These are phyloP conservation scores for Penicillium polonicum DNA, from an alignment of 2,329 filamentous ascomycete species.

Conservation along the genomic window DNA sequence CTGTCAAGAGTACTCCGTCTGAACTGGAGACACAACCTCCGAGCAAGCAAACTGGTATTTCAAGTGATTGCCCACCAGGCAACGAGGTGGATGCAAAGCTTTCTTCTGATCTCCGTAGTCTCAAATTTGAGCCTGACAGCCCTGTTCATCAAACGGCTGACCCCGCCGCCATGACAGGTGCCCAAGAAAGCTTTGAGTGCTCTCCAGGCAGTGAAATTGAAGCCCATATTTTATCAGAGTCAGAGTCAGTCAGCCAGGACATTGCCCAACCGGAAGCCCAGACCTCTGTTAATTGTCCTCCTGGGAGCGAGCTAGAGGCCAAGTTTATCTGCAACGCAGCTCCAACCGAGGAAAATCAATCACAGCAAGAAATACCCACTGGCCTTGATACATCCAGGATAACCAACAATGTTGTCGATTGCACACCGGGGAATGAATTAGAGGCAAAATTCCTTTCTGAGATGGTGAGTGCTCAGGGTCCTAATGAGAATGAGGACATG, in stretches of 20 bases:
- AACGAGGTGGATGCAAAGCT: slow-evolving; percentile 14
- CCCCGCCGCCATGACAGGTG: not conserved
- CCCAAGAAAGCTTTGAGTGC: slow-evolving; percentile 2
- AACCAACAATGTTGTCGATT: slow-evolving; percentile 4
- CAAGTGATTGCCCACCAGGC: slow-evolving; percentile 12
- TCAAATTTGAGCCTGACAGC: not conserved
- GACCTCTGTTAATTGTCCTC: slow-evolving; percentile 12
- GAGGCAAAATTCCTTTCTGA: slow-evolving; percentile 12
- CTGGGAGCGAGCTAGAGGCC: slow-evolving; percentile 19
- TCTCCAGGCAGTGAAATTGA: slow-evolving; percentile 13
- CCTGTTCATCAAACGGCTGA: not conserved
- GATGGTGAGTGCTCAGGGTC: not conserved
- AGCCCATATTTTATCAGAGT: slow-evolving; percentile 7
- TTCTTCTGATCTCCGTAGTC: not conserved
- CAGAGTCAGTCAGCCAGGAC: not conserved
- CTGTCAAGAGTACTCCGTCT: not conserved
- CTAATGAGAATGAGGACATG: slow-evolving; percentile 2
- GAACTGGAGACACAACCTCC: not conserved
- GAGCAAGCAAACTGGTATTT: not conserved
- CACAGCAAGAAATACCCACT: not conserved
- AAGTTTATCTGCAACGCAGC: slow-evolving; percentile 5
- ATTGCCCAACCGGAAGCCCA: not conserved
- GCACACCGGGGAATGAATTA: slow-evolving; percentile 13
- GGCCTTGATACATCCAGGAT: not conserved
- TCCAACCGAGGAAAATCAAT: not conserved